These are phyloP conservation scores for Canna indica DNA, from an alignment of 176 grass and related monocot species.

Conservation along the genomic window DNA sequence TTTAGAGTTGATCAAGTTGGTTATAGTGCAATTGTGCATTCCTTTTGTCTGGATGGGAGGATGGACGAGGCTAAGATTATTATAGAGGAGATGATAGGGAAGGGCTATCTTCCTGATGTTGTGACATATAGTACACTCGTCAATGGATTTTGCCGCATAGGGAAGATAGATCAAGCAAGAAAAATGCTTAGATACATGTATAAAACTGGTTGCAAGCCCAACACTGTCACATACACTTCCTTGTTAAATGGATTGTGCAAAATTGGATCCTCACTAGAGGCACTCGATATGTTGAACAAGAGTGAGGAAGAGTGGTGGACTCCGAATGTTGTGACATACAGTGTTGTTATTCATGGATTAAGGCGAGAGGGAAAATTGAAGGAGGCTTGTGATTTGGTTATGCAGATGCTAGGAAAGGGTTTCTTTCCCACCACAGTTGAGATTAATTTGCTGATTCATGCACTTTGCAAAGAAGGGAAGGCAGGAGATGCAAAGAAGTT, in stretches of 20 bases:
- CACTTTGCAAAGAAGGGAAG: conserved; percentile 54
- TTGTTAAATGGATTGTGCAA: conserved; percentile 85
- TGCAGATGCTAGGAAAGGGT: conserved; percentile 69
- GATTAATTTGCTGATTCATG: conserved; percentile 87
- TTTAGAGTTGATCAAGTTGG: conserved; percentile 69
- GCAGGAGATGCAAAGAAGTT: conserved; percentile 62
- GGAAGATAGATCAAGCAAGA: conserved; percentile 67
- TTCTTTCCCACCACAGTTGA: conserved; percentile 74
- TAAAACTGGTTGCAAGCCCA: conserved; percentile 68
- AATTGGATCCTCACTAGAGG: conserved; percentile 59
- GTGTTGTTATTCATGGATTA: conserved; percentile 84
- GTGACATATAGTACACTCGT: conserved; percentile 81
- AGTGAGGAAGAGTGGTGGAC: conserved; percentile 87
- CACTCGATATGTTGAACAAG: conserved; percentile 72
- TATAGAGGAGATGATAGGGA: conserved; percentile 65
- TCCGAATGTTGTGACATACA: conserved; percentile 68
- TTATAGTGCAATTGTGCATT: conserved; percentile 64
- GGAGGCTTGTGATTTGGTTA: conserved; percentile 71
- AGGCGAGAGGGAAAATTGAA: conserved; percentile 83
- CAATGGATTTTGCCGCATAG: conserved; percentile 76
- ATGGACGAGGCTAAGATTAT: conserved; percentile 70
- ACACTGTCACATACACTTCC: conserved; percentile 76
- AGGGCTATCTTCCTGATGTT: conserved; percentile 67
- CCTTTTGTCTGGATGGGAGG: conserved; percentile 64
- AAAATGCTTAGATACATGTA: conserved; percentile 78